Evolutionary conservation across 2,329 filamentous ascomycete genomes (phyloP).

Genomic region (Pseudopyricularia javanii): DNA sequence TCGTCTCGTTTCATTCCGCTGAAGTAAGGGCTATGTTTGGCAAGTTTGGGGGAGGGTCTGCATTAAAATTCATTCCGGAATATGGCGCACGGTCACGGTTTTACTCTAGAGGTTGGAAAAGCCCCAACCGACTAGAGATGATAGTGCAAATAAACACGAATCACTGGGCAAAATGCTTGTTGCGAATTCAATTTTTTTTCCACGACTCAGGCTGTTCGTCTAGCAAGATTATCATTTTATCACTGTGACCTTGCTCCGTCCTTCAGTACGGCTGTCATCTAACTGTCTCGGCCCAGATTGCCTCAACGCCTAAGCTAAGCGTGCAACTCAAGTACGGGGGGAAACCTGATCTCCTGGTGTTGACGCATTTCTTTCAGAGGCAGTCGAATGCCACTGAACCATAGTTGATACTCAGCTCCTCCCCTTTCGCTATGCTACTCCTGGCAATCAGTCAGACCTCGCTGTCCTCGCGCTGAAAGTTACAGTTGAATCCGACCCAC

Average conservation of each 20-base stretch:
- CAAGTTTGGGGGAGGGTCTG: constrained; percentile 32
- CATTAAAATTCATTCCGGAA: constrained; percentile 38
- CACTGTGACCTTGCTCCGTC: neutral
- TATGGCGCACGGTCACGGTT: constrained; percentile 44
- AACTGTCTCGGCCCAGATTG: neutral
- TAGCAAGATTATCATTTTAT: neutral
- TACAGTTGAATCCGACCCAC: constrained; percentile 14
- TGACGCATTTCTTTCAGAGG: constrained; percentile 7
- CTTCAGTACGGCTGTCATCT: neutral
- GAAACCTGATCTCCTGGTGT: neutral
- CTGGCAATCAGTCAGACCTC: constrained; percentile 12
- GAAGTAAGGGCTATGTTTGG: constrained; percentile 53
- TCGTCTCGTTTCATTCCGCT: constrained; percentile 99
- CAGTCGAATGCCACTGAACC: constrained; percentile 17
- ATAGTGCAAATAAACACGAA: constrained; percentile 5
- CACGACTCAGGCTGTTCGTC: neutral
- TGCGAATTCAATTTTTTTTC: neutral
- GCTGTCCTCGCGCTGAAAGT: constrained; percentile 13
- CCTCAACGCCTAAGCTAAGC: neutral
- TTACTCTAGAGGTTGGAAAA: constrained; percentile 17
- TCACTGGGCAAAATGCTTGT: neutral
- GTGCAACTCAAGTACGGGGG: neutral
- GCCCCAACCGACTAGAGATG: neutral
- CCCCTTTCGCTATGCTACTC: constrained; percentile 13
- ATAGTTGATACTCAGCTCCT: constrained; percentile 26